These are phyloP conservation scores for Saccharum hybrid DNA, from an alignment of 202 grass and related monocot genomes.

Conservation along the genomic window DNA sequence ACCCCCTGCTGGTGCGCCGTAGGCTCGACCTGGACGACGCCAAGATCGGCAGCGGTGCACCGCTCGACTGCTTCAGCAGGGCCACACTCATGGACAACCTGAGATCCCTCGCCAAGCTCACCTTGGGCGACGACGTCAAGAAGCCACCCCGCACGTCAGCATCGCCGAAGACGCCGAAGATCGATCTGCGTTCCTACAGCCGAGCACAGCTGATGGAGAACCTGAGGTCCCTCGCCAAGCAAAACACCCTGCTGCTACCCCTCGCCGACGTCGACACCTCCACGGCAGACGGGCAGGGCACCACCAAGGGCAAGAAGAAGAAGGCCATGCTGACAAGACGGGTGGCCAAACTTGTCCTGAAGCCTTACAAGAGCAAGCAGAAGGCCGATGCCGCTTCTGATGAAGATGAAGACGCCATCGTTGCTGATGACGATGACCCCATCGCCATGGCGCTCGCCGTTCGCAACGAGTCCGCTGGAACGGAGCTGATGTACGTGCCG, in stretches of 20 bases:
- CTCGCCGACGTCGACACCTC: not conserved
- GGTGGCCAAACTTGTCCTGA: not conserved
- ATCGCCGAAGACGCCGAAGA: not conserved
- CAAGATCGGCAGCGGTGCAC: not conserved
- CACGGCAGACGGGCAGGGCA: too few relatives aligned
- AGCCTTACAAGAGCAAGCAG: not conserved
- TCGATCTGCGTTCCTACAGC: not conserved
- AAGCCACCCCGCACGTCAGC: not conserved
- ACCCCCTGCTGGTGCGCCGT: too few relatives aligned
- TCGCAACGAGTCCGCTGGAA: not conserved
- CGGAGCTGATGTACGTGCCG: not conserved
- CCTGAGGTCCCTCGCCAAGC: not conserved
- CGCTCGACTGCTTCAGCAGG: not conserved
- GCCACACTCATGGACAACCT: not conserved
- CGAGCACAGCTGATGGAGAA: slow-evolving; percentile 10
- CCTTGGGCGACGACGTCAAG: not conserved
- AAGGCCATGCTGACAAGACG: not conserved
- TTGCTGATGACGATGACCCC: not conserved
- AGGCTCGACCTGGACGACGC: too few relatives aligned
- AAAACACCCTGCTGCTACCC: too few relatives aligned
- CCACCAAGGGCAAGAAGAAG: not conserved
- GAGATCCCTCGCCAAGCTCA: not conserved
- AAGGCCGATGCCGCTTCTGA: not conserved
- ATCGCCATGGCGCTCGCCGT: not conserved
- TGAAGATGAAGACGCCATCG: not conserved